Base-by-base conservation (phyloP, 768 basidiomycete genomes). In the Lactarius vividus region DNA sequence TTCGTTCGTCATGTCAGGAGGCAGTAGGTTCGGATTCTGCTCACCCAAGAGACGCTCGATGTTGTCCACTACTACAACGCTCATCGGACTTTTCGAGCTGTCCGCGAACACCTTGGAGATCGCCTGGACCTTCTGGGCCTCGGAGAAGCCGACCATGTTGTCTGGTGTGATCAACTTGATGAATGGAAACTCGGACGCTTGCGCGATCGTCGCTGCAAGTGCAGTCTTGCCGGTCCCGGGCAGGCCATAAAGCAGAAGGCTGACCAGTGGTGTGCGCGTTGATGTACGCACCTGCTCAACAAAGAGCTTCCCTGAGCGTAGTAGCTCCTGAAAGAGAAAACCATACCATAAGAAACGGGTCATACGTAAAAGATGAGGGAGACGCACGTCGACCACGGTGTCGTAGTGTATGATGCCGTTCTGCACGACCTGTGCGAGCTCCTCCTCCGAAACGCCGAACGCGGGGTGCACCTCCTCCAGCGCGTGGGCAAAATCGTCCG, bases 121-220 rank as follows among this genome's bases (percentile, higher is more conserved):
- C 2, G 94, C 85, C 0, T 86, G 81, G 53, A 99, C 89, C 79
- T 99, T 98, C 75, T 95, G 93, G 16, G 82, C 77, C 75, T 98
- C 97, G n/a, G 88, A 86, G 76, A 85, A 96, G 9, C 97, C 97
- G 67, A 98, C 92, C 97, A 99, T 99, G 71, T 83, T 88, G 73
- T 98, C 97, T 0, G 97, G 94, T 2, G 95, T 92, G 64, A 98
- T 87, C 44, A 99, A 83, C 76, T 99, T 98, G 81, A 99, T 96
- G 81, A 99, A 99, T 0, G 97, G 97, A 77, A 88, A 99, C 69
- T 89, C 81, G n/a, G 96, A 98, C 29, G 85, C 84, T 78, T 93
- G 88, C 2, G 96, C 97, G 63, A 98, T 96, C 5, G 92, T 91
- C 7, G 94, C 96, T 2, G 91, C 96, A 54, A 98, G 78, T 0